Percentiles rank a stretch among this genome's conserved stretches.
phyloP scores from a whole-genome alignment of 306 rosid genomes.

The Inga laurina region DNA sequence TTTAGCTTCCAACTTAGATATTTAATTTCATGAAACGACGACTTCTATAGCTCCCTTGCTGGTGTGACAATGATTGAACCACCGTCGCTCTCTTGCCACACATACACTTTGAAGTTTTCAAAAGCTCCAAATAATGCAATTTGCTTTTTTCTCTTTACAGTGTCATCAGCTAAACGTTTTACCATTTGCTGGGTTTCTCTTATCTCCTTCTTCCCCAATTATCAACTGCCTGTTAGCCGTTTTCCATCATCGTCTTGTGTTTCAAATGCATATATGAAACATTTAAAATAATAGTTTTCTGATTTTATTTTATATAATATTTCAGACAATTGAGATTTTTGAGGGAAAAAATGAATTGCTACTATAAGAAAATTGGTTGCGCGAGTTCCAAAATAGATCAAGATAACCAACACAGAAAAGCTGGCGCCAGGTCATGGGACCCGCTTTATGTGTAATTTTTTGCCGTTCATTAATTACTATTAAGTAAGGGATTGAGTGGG shows the following conservation, averaged over 20 bases:
- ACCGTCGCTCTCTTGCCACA: not conserved
- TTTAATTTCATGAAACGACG: not conserved
- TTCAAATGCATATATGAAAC: no score
- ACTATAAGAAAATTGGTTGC: not conserved
- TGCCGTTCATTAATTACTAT: slow-evolving; percentile 26
- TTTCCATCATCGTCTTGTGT: no score
- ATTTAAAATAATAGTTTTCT: not conserved
- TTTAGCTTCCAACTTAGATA: not conserved
- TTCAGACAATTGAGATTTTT: not conserved
- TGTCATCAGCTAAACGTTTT: no score
- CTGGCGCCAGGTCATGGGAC: not conserved
- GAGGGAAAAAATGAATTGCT: not conserved
- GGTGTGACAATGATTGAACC: not conserved
- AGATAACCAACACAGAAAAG: not conserved
- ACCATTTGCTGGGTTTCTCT: no score
- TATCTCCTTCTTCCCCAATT: no score
- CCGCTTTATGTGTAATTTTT: not conserved
- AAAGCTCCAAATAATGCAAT: not conserved
- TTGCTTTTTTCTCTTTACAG: no score
- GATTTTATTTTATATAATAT: not conserved
- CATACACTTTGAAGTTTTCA: not conserved
- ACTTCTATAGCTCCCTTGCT: not conserved
- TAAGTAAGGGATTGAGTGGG: slow-evolving; percentile 27
- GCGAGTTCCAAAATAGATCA: not conserved
- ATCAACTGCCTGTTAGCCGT: no score